Evolutionary conservation across 225 moss, liverwort and hornwort genomes (phyloP).

Genomic region (Anthoceros angustus): DNA sequence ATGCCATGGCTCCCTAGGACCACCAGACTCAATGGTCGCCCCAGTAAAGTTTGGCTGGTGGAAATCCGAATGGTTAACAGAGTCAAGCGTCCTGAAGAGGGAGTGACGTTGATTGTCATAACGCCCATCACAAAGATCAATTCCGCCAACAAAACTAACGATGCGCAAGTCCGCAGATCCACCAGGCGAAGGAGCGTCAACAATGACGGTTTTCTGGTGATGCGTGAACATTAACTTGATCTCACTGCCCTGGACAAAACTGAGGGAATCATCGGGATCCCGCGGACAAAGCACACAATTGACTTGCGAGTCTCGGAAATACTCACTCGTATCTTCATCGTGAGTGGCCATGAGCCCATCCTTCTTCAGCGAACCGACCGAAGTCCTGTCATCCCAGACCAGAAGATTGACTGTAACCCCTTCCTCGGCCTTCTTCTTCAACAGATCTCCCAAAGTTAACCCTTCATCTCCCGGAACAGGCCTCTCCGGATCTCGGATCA

Average conservation of each 20-base stretch:
- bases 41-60: slow-evolving; percentile 60
- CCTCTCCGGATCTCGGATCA: slow-evolving; percentile 50
- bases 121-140: slow-evolving; percentile 73
- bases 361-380: slow-evolving; percentile 29
- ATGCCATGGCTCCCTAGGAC: slow-evolving; percentile 86
- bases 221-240: slow-evolving; percentile 83
- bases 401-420: slow-evolving; percentile 74
- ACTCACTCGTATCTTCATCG: slow-evolving; percentile 51
- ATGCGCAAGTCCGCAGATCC: slow-evolving; percentile 32
- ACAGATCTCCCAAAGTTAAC: slow-evolving; percentile 51
- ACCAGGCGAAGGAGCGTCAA: slow-evolving; percentile 49
- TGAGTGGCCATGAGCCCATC: slow-evolving; percentile 85
- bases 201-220: slow-evolving; percentile 61
- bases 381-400: slow-evolving; percentile 83
- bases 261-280: slow-evolving; percentile 52
- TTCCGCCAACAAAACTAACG: slow-evolving; percentile 58
- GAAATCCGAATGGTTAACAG: slow-evolving; percentile 34
- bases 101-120: slow-evolving; percentile 64
- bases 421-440: slow-evolving; percentile 53
- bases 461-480: slow-evolving; percentile 41
- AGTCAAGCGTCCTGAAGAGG: slow-evolving; percentile 39
- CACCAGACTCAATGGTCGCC: slow-evolving; percentile 26
- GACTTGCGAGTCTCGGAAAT: slow-evolving; percentile 28
- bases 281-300: slow-evolving; percentile 68
- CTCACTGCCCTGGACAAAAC: slow-evolving; percentile 37